Percentiles rank a stretch among this genome's conserved stretches.
Evolutionary conservation across 306 rosid species (phyloP).

Genomic region (Quercus robur): DNA sequence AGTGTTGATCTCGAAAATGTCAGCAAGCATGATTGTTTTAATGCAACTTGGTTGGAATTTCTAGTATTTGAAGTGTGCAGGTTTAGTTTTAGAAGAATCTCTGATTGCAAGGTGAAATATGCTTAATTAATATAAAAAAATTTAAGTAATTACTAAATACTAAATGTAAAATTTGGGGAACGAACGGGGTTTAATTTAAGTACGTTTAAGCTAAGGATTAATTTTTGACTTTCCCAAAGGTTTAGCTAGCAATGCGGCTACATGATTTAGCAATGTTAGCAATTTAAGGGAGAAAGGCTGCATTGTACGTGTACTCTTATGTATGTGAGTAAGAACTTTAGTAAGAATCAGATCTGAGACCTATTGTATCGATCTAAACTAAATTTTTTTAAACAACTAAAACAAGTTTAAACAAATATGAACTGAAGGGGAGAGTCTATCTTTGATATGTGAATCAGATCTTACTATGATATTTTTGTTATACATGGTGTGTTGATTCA

Average conservation of each 20-base stretch:
- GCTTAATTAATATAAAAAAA: not conserved
- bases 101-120: not conserved
- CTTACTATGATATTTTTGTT: too few species aligned
- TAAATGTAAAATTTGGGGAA: not conserved
- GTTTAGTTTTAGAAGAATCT: not conserved
- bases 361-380: not conserved
- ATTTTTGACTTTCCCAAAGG: not conserved
- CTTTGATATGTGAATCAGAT: not conserved
- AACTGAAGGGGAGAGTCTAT: constrained; percentile 1
- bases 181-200: not conserved
- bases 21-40: not conserved
- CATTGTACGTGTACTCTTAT: not conserved
- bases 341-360: not conserved
- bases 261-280: not conserved
- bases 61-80: not conserved
- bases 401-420: not conserved
- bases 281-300: not conserved
- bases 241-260: not conserved
- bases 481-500: not conserved
- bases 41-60: not conserved
- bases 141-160: not conserved
- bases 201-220: not conserved
- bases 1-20: not conserved
- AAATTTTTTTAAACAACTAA: not conserved
- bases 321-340: not conserved